Percentiles rank a stretch among this genome's conserved stretches.
Evolutionary conservation across 2,329 filamentous ascomycete genomes (phyloP).

Genomic region (Zymoseptoria passerinii): DNA sequence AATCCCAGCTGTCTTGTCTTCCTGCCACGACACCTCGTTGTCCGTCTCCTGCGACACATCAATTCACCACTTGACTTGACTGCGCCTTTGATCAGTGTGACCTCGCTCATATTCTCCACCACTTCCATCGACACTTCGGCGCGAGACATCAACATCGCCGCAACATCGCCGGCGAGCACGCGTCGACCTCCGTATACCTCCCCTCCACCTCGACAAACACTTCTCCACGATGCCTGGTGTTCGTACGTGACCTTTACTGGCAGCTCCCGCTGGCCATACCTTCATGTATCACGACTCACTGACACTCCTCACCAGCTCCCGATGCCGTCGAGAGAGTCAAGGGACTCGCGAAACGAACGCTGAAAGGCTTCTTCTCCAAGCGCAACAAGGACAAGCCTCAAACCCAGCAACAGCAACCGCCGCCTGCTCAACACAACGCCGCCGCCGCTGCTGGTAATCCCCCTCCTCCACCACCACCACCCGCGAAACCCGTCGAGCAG

Average conservation of each 20-base stretch:
- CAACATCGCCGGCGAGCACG: neutral
- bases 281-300: slow-evolving; percentile 2
- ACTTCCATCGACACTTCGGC: neutral
- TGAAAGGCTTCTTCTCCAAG: slow-evolving; percentile 18
- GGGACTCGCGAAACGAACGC: slow-evolving; percentile 3
- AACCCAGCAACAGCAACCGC: slow-evolving; percentile 15
- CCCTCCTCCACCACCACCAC: neutral
- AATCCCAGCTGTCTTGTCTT: neutral
- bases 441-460: neutral
- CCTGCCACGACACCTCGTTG: neutral
- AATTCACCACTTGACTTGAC: neutral
- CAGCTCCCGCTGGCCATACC: neutral
- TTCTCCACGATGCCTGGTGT: slow-evolving; percentile 15
- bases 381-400: slow-evolving; percentile 14
- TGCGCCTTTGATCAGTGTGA: neutral
- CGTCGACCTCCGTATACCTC: neutral
- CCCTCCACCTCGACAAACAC: neutral
- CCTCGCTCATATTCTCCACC: neutral
- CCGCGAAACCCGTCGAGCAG: slow-evolving; percentile 1
- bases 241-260: slow-evolving; percentile 9
- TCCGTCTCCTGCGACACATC: neutral
- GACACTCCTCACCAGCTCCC: slow-evolving; percentile 11
- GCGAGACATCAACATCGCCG: neutral
- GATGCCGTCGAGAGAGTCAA: slow-evolving; percentile 20
- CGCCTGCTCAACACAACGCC: slow-evolving; percentile 2